Evolutionary conservation across 2,329 filamentous ascomycete genomes (phyloP).

Genomic region (Thermothelomyces thermophilus): DNA sequence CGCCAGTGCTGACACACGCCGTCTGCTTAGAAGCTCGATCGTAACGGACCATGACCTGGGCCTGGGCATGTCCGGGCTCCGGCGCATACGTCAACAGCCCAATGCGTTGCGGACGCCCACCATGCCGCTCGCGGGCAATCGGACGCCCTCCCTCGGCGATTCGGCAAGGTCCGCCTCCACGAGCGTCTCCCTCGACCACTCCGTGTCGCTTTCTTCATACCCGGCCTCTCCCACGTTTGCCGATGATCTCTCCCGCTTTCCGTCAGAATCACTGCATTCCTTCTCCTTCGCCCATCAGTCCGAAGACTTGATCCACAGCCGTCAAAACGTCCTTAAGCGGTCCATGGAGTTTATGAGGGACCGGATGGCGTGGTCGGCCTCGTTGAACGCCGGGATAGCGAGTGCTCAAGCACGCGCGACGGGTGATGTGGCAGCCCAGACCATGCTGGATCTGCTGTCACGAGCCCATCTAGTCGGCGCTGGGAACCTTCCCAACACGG

Average conservation of each 20-base stretch:
- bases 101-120: slow-evolving; percentile 55
- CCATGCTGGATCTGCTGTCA: slow-evolving; percentile 82
- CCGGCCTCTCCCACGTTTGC: slow-evolving; percentile 68
- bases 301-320: slow-evolving; percentile 82
- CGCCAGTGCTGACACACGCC: slow-evolving; percentile 19
- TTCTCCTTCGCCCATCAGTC: slow-evolving; percentile 97
- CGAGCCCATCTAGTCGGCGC: slow-evolving; percentile 72
- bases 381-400: slow-evolving; percentile 66
- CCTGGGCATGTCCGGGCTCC: slow-evolving; percentile 75
- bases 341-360: slow-evolving; percentile 97
- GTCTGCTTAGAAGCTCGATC: slow-evolving; percentile 61
- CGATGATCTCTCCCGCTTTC: slow-evolving; percentile 88
- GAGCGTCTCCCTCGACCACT: slow-evolving; percentile 52
- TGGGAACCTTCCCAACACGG: slow-evolving; percentile 50
- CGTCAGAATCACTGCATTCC: slow-evolving; percentile 91
- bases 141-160: slow-evolving; percentile 47
- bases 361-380: slow-evolving; percentile 69
- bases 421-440: slow-evolving; percentile 81
- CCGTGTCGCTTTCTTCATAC: slow-evolving; percentile 50
- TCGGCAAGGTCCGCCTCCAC: slow-evolving; percentile 66
- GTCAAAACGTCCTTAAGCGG: slow-evolving; percentile 86
- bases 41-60: slow-evolving; percentile 84
- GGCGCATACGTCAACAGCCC: slow-evolving; percentile 86
- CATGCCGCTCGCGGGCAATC: slow-evolving; percentile 55
- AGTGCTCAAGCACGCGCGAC: slow-evolving; percentile 76